phyloP scores from a whole-genome alignment of 78 protist species.

The Anaeramoeba flamelloides region DNA sequence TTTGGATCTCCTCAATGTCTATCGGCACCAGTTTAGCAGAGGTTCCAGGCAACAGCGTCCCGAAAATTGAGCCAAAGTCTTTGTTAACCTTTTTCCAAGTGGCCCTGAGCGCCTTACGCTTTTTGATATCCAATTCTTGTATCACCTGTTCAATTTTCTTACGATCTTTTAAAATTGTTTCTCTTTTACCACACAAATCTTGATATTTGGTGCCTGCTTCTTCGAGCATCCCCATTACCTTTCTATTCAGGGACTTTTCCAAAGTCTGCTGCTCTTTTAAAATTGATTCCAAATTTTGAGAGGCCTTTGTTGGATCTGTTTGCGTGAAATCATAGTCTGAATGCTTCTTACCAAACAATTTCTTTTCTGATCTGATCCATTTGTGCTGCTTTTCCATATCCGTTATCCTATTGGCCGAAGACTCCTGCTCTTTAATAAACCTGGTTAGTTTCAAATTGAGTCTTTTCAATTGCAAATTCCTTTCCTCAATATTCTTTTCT shows the following conservation, averaged over 20 bases:
- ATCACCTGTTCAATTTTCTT: neutral
- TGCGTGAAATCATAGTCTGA: neutral
- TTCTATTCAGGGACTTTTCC: neutral
- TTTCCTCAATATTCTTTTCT: neutral
- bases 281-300: neutral
- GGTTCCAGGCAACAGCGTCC: slow-evolving; percentile 80
- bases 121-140: neutral
- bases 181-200: neutral
- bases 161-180: neutral
- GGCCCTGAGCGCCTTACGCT: neutral
- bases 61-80: slow-evolving; percentile 75
- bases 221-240: neutral
- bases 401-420: neutral
- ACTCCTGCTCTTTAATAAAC: neutral
- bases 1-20: neutral
- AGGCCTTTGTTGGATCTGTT: neutral
- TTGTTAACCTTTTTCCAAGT: neutral
- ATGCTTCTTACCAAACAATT: slow-evolving; percentile 1
- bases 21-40: slow-evolving; percentile 44
- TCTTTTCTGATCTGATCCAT: slow-evolving; percentile 3
- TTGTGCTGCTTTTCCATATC: neutral
- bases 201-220: neutral
- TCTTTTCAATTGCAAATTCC: neutral
- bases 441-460: neutral
- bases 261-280: slow-evolving; percentile 2